A percentile compares a stretch with the other conserved stretches of the same genome.
Evolutionary conservation across 371 early-diverging fungal species (phyloP).

Genomic region (Rhizopus microsporus): DNA sequence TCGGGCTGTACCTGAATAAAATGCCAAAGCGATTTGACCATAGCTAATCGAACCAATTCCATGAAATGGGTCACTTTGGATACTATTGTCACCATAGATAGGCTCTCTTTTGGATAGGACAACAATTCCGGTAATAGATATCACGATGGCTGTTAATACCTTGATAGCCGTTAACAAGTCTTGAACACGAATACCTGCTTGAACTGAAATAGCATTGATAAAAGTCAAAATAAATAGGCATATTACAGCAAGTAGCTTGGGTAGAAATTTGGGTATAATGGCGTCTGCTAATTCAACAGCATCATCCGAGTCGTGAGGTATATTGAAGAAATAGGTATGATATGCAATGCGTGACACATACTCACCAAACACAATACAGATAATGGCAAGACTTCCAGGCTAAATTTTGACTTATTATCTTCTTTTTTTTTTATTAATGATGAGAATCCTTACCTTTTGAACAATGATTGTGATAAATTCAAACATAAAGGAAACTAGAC

Average conservation of each 20-base stretch:
- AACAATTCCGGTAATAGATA: slow-evolving; percentile 76
- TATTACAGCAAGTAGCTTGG: slow-evolving; percentile 67
- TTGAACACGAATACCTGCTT: slow-evolving; percentile 76
- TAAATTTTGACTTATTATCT: slow-evolving; percentile 9
- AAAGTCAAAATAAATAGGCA: slow-evolving; percentile 67
- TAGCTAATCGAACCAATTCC: slow-evolving; percentile 57
- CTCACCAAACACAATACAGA: slow-evolving; percentile 78
- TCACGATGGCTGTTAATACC: slow-evolving; percentile 74
- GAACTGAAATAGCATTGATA: slow-evolving; percentile 73
- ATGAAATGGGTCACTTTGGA: slow-evolving; percentile 64
- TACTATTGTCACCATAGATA: slow-evolving; percentile 49
- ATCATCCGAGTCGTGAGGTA: slow-evolving; percentile 47
- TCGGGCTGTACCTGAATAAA: slow-evolving; percentile 62
- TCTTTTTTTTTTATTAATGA: neutral
- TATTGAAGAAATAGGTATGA: slow-evolving; percentile 53
- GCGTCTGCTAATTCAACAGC: slow-evolving; percentile 51
- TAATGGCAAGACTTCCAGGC: slow-evolving; percentile 78
- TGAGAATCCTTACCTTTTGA: slow-evolving; percentile 48
- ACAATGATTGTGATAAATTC: slow-evolving; percentile 70
- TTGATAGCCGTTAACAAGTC: slow-evolving; percentile 82
- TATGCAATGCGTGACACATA: slow-evolving; percentile 70
- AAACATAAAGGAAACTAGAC: slow-evolving; percentile 81
- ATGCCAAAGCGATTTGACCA: slow-evolving; percentile 77
- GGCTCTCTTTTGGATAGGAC: slow-evolving; percentile 63
- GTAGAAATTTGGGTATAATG: slow-evolving; percentile 59